Percentiles rank a stretch among this genome's conserved stretches.
Evolutionary conservation across 805 yeast species (phyloP).

Genomic region (Saccharomycopsis oosterbeekiorum): DNA sequence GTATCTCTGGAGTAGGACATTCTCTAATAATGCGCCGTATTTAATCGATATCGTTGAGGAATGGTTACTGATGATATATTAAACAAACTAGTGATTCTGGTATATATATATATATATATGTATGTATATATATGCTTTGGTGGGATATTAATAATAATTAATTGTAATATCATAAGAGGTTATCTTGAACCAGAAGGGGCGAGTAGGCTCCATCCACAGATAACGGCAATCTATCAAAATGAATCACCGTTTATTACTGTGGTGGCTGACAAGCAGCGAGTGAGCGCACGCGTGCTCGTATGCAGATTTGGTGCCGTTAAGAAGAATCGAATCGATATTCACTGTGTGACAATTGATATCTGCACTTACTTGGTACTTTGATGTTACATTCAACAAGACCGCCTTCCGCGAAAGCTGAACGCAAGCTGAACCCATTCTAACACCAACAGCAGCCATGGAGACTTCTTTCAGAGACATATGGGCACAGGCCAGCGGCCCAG

Average conservation of each 20-base stretch:
- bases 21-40: not conserved
- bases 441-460: not conserved
- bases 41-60: not conserved
- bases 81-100: not conserved
- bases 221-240: constrained; percentile 1
- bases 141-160: too few species aligned
- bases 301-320: not conserved
- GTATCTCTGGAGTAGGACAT: constrained; percentile 32
- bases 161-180: too few species aligned
- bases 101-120: not conserved
- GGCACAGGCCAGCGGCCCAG: constrained; percentile 46
- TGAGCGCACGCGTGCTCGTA: not conserved
- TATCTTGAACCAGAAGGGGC: too few species aligned
- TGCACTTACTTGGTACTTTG: too few species aligned
- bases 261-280: not conserved
- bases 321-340: too few species aligned
- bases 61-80: too few species aligned
- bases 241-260: not conserved
- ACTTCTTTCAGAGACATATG: constrained; percentile 7
- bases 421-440: too few species aligned
- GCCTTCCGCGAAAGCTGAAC: too few species aligned
- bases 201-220: constrained; percentile 27
- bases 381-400: too few species aligned
- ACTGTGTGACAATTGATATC: too few species aligned
- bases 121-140: not conserved